phyloP scores from a whole-genome alignment of 1,284 basidiomycete genomes.

The Phylloboletellus chloephorus region DNA sequence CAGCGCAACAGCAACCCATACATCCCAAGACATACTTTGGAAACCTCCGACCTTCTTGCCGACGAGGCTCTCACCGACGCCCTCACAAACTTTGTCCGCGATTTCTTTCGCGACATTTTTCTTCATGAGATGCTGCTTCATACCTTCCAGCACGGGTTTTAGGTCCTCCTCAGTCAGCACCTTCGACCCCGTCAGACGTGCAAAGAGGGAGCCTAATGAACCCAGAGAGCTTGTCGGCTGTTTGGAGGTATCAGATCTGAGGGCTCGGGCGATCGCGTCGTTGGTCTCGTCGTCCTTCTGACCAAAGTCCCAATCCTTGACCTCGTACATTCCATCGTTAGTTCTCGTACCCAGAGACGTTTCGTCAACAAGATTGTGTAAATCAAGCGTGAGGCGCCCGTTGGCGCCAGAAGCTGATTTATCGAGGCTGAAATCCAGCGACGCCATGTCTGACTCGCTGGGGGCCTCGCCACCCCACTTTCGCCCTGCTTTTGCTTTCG shows the following conservation, averaged over 20 bases:
- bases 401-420: constrained; percentile 35
- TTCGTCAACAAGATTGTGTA: constrained; percentile 67
- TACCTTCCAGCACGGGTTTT: constrained; percentile 83
- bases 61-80: constrained; percentile 82
- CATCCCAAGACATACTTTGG: constrained; percentile 53
- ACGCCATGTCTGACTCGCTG: constrained; percentile 81
- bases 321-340: constrained; percentile 86
- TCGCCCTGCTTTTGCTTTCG: constrained; percentile 72
- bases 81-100: constrained; percentile 89
- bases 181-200: constrained; percentile 81
- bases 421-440: constrained; percentile 78
- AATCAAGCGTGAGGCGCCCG: constrained; percentile 42
- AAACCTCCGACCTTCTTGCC: constrained; percentile 89
- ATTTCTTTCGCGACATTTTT: constrained; percentile 99
- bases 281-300: constrained; percentile 44
- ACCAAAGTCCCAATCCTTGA: constrained; percentile 85
- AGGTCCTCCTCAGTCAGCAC: constrained; percentile 80
- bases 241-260: constrained; percentile 37
- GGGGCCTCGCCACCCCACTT: constrained; percentile 88
- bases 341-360: constrained; percentile 76
- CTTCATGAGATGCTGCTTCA: constrained; percentile 97
- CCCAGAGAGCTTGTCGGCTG: constrained; percentile 50
- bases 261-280: constrained; percentile 55
- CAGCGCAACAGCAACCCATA: constrained; percentile 5
- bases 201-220: constrained; percentile 70